Evolutionary conservation across 306 rosid species (phyloP).

Genomic region (Trifolium subterraneum): DNA sequence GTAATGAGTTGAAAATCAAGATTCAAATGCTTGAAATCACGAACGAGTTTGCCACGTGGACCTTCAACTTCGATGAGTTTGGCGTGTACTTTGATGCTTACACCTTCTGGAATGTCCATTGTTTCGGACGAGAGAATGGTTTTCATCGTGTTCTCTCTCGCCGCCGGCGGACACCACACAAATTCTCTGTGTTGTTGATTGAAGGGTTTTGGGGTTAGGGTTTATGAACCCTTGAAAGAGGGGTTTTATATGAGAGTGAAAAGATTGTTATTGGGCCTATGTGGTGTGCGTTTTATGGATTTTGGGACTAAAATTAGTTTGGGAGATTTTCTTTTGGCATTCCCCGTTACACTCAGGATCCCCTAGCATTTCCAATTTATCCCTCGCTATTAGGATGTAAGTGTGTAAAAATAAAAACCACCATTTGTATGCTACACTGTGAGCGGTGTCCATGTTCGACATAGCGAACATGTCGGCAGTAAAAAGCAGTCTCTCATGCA

Average conservation of each 20-base stretch:
- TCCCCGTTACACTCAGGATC: no score
- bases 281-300: no score
- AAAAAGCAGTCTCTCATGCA: no score
- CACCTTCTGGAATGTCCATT: conserved; percentile 82
- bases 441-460: no score
- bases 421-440: no score
- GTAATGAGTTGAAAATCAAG: conserved; percentile 75
- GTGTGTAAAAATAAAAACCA: no score
- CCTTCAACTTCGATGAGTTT: conserved; percentile 85
- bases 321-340: no score
- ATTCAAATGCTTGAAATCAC: conserved; percentile 79
- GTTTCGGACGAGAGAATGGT: conserved; percentile 70
- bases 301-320: no score
- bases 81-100: conserved; percentile 69
- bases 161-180: background rate
- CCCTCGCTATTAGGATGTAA: no score
- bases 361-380: no score
- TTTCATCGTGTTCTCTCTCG: conserved; percentile 55
- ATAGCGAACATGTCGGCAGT: no score
- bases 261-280: background rate
- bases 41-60: conserved; percentile 76
- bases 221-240: background rate
- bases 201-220: conserved; percentile 9
- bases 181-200: no score
- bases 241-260: background rate